Base-by-base conservation (phyloP, 78 protist genomes). In the Polysphondylium violaceum region DNA sequence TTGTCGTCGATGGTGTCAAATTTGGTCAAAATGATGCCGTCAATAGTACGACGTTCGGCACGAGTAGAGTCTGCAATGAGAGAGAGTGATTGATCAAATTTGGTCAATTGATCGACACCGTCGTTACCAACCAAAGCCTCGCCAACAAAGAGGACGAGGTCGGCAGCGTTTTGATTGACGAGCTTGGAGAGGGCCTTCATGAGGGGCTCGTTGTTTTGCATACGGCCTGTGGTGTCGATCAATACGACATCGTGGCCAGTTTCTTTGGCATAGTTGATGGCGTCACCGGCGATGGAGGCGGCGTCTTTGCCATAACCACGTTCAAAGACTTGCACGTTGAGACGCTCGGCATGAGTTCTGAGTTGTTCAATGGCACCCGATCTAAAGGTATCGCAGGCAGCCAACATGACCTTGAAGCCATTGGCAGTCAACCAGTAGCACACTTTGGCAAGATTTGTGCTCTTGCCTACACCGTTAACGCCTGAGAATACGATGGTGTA, bases 81-180 rank as follows among this genome's bases (percentile, higher is more conserved):
- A 2, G 91, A 83, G 41, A 94, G 89, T 40, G 98, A 95, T 79
- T 72, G 31, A 95, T 98, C 96, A 96, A 99, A 99, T 67, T 75
- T 74, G 27, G 35, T 31, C 78, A 99, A 91, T 92, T 99, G 99
- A 63, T 99, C 99, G 3, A 99, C 98, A 23, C 97, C 99, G 71
- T 98, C 99, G 69, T 99, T 98, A 23, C 99, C 99, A 2, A 98
- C 99, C 0, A 99, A 96, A 0, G 99, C 99, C 69, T 99, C 99
- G 1, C 99, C 99, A 0, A 99, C 99, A 29, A 99, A 99, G n/a
- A 99, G 77, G 19, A 99, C 98, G 59, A 98, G 64, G 76, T 99
- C 98, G 6, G 99, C 99, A 27, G 63, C 9, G 76, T 97, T 97
- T 56, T 64, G 68, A 17, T 93, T 47, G 31, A 98, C 96, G 31